Conservation (phyloP, 2,329 filamentous ascomycete genomes). For the Colletotrichum phormii region DNA sequence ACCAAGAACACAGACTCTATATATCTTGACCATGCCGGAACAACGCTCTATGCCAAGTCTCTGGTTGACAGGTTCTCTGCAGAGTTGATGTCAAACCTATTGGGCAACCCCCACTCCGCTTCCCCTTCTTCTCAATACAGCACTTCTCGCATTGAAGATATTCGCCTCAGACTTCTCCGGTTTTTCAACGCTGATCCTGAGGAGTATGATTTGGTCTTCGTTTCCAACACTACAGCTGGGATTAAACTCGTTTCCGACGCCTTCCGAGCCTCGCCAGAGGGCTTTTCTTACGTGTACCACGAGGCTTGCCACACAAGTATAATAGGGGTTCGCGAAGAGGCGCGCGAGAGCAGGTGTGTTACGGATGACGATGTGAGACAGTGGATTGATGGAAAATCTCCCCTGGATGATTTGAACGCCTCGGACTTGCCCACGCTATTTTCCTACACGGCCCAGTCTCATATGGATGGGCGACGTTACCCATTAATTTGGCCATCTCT, state of each 20-base stretch:
- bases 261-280: slow-evolving; percentile 74
- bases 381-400: slow-evolving; percentile 67
- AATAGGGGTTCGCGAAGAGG: slow-evolving; percentile 82
- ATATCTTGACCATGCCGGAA: slow-evolving; percentile 96
- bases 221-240: slow-evolving; percentile 90
- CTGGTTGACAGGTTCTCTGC: slow-evolving; percentile 81
- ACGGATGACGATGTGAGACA: slow-evolving; percentile 70
- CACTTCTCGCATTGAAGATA: slow-evolving; percentile 79
- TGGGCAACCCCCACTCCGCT: slow-evolving; percentile 92
- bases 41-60: slow-evolving; percentile 84
- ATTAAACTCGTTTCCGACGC: slow-evolving; percentile 89
- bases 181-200: slow-evolving; percentile 87
- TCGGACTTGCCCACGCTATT: slow-evolving; percentile 48
- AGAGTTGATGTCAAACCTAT: slow-evolving; percentile 83
- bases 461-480: slow-evolving; percentile 37
- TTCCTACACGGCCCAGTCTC: slow-evolving; percentile 36
- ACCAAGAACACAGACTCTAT: slow-evolving; percentile 66
- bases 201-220: slow-evolving; percentile 89
- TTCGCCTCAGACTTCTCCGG: slow-evolving; percentile 75
- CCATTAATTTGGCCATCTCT: slow-evolving; percentile 70
- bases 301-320: slow-evolving; percentile 87
- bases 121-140: slow-evolving; percentile 84
- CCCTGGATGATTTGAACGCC: slow-evolving; percentile 43
- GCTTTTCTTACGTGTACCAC: slow-evolving; percentile 88
- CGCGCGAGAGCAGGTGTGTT: slow-evolving; percentile 74